phyloP scores from a whole-genome alignment of 1,284 basidiomycete genomes.

The Moesziomyces sp. region DNA sequence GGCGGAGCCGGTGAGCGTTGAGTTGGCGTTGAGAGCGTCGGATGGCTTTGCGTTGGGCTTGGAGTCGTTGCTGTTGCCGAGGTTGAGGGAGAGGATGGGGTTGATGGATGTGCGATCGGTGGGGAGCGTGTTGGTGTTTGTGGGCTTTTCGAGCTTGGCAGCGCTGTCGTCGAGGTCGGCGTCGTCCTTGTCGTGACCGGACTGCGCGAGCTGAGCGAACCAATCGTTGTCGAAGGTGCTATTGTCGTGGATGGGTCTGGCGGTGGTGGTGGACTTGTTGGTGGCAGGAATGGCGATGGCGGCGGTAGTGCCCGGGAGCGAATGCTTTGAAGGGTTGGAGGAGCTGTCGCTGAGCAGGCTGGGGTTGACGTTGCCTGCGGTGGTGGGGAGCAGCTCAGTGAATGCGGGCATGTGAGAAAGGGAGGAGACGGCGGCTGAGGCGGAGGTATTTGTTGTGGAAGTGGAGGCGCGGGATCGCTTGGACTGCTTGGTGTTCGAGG shows the following conservation, averaged over 20 bases:
- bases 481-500: constrained; percentile 14
- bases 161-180: constrained; percentile 10
- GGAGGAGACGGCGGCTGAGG: constrained; percentile 22
- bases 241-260: constrained; percentile 32
- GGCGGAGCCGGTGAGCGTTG: constrained; percentile 38
- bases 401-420: constrained; percentile 23
- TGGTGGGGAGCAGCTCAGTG: constrained; percentile 28
- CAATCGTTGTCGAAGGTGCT: constrained; percentile 48
- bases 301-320: constrained; percentile 8
- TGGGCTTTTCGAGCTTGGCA: background rate
- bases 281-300: constrained; percentile 19
- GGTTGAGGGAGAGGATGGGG: constrained; percentile 46
- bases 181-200: constrained; percentile 46
- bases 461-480: constrained; percentile 4
- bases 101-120: constrained; percentile 24
- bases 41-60: constrained; percentile 15
- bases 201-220: constrained; percentile 52
- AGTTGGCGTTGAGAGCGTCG: constrained; percentile 9
- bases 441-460: background rate
- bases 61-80: constrained; percentile 14
- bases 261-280: constrained; percentile 30
- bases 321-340: constrained; percentile 8
- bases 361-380: constrained; percentile 35
- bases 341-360: constrained; percentile 31
- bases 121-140: background rate